Conservation (phyloP, 2,329 filamentous ascomycete genomes). For the Pleoardoris graminearum region DNA sequence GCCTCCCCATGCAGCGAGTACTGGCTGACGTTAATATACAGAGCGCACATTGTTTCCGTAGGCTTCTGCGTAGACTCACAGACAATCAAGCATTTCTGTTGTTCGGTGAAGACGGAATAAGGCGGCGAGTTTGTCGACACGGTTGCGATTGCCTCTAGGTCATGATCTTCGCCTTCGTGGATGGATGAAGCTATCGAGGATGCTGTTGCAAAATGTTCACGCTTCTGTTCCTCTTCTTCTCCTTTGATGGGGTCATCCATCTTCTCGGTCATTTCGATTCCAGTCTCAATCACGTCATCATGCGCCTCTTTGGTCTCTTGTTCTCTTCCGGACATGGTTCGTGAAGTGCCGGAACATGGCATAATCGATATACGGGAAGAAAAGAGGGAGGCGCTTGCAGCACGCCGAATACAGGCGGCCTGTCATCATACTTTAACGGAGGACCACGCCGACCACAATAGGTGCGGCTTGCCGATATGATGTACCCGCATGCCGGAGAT, state of each 20-base stretch:
- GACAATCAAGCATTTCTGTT: slow-evolving; percentile 42
- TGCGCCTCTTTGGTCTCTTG: background rate
- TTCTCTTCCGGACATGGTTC: background rate
- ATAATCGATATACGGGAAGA: background rate
- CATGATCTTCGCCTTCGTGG: slow-evolving; percentile 9
- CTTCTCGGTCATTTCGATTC: background rate
- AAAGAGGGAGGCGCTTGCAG: background rate
- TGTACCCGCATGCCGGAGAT: background rate
- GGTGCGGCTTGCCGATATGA: slow-evolving; percentile 4
- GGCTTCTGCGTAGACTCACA: slow-evolving; percentile 15
- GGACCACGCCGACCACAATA: background rate
- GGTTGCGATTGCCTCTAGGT: slow-evolving; percentile 20
- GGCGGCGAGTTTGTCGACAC: slow-evolving; percentile 16
- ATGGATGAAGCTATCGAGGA: slow-evolving; percentile 9
- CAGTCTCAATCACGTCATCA: background rate
- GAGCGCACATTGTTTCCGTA: background rate
- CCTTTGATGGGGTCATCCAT: background rate
- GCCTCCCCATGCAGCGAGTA: slow-evolving; percentile 50
- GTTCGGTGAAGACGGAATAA: slow-evolving; percentile 25
- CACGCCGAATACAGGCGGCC: background rate
- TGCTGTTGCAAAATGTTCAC: background rate
- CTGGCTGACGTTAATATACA: background rate
- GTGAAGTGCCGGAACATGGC: background rate
- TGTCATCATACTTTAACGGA: slow-evolving; percentile 2
- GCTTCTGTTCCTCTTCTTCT: background rate